Percentiles rank a stretch among this genome's conserved stretches.
Evolutionary conservation across 176 grass and related monocot species (phyloP).

Genomic region (Bonia amplexicaulis): DNA sequence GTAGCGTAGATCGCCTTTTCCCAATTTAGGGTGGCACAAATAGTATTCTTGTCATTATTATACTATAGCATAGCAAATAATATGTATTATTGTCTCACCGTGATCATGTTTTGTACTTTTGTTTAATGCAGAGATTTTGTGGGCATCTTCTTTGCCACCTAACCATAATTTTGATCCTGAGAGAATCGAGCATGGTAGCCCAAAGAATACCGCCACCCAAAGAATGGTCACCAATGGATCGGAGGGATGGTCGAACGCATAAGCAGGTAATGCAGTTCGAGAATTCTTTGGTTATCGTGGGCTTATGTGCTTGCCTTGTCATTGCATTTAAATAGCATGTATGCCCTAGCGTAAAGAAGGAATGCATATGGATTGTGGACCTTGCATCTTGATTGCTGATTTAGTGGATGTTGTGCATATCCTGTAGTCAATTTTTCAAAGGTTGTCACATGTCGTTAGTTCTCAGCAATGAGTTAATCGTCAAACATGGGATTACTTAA

Average conservation of each 20-base stretch:
- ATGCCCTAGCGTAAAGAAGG: neutral
- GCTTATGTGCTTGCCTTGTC: neutral
- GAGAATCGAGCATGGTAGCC: conserved; percentile 83
- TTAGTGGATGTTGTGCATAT: neutral
- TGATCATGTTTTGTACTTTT: conserved; percentile 24
- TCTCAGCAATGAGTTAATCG: neutral
- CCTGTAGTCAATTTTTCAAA: neutral
- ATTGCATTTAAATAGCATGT: neutral
- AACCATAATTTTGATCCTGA: conserved; percentile 88
- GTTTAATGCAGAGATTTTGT: conserved; percentile 84
- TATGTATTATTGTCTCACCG: neutral
- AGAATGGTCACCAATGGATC: conserved; percentile 95
- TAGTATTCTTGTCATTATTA: conserved; percentile 3
- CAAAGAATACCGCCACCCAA: conserved; percentile 69
- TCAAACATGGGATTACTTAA: neutral
- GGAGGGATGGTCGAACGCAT: conserved; percentile 80
- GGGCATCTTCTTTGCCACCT: conserved; percentile 61
- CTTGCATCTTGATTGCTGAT: neutral
- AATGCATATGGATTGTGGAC: neutral
- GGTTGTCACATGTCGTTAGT: neutral
- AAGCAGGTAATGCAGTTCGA: conserved; percentile 63
- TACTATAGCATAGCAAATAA: neutral
- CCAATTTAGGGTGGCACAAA: neutral
- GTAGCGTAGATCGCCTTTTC: neutral
- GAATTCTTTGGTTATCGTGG: conserved; percentile 9